Evolutionary conservation across 1,284 basidiomycete genomes (phyloP).

Genomic region (Ceratobasidium sp.): DNA sequence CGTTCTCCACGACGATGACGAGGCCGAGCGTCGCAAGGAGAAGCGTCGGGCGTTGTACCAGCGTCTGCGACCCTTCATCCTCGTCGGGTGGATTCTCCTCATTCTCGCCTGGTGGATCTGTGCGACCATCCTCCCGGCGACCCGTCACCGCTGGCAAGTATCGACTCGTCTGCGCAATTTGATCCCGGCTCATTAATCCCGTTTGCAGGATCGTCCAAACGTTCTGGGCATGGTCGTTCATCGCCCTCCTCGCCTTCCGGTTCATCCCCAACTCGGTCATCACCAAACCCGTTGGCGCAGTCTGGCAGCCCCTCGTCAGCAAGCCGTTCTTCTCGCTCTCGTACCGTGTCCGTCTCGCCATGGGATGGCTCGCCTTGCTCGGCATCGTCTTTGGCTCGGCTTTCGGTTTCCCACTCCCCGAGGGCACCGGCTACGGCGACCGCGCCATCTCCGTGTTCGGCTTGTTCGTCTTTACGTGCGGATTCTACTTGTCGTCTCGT

Average conservation of each 20-base stretch:
- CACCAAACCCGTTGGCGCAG: slow-evolving; percentile 66
- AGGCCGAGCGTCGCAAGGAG: slow-evolving; percentile 8
- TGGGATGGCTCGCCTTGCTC: slow-evolving; percentile 78
- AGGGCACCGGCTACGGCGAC: slow-evolving; percentile 70
- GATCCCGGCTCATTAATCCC: not conserved
- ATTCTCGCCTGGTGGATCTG: slow-evolving; percentile 86
- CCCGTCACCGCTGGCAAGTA: slow-evolving; percentile 73
- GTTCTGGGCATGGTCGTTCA: slow-evolving; percentile 79
- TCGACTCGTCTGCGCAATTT: not conserved
- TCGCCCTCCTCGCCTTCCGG: slow-evolving; percentile 77
- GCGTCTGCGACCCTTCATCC: slow-evolving; percentile 54
- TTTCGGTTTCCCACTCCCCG: slow-evolving; percentile 73
- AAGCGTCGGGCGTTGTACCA: slow-evolving; percentile 40
- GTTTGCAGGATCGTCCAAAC: slow-evolving; percentile 74
- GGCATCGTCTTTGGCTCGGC: slow-evolving; percentile 81
- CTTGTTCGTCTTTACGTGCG: slow-evolving; percentile 75
- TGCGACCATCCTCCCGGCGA: slow-evolving; percentile 67
- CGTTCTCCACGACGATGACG: slow-evolving; percentile 5
- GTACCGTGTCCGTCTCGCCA: slow-evolving; percentile 59
- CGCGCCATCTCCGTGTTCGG: slow-evolving; percentile 83
- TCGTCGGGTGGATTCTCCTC: slow-evolving; percentile 60
- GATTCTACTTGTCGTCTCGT: slow-evolving; percentile 70
- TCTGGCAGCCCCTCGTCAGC: slow-evolving; percentile 70
- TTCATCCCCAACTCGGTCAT: slow-evolving; percentile 75
- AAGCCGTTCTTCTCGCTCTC: slow-evolving; percentile 75